A percentile compares a stretch with the other conserved stretches of the same genome.
Evolutionary conservation across 2,329 filamentous ascomycete genomes (phyloP).

Genomic region (Verticillium klebahnii): DNA sequence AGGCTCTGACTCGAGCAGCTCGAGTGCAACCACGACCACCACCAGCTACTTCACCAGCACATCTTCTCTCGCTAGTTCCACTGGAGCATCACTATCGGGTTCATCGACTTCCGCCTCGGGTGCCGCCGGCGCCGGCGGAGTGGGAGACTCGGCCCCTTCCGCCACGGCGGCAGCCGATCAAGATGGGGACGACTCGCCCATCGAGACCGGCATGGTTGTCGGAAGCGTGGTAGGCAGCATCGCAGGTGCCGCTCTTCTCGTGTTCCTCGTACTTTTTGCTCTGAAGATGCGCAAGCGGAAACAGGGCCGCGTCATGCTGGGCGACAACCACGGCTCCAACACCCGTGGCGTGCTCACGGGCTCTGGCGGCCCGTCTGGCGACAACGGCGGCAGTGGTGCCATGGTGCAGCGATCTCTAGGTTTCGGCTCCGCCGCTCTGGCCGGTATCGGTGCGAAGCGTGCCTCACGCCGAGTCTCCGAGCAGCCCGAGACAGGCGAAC

Average conservation of each 20-base stretch:
- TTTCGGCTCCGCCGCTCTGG: slow-evolving; percentile 18
- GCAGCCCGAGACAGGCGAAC: slow-evolving; percentile 36
- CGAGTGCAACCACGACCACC: neutral
- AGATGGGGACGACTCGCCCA: slow-evolving; percentile 1
- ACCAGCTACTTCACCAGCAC: neutral
- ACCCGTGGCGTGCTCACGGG: slow-evolving; percentile 24
- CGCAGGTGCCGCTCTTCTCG: slow-evolving; percentile 53
- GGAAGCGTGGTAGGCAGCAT: slow-evolving; percentile 54
- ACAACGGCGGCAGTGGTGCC: slow-evolving; percentile 11
- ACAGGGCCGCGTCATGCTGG: slow-evolving; percentile 36
- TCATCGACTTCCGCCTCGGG: neutral
- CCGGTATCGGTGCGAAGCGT: slow-evolving; percentile 14
- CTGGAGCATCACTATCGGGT: neutral
- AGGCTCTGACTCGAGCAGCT: neutral
- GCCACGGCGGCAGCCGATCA: slow-evolving; percentile 14
- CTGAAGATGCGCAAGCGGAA: slow-evolving; percentile 52
- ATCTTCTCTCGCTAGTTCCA: neutral
- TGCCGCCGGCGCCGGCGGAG: slow-evolving; percentile 2
- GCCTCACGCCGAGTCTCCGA: slow-evolving; percentile 27
- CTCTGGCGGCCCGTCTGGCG: slow-evolving; percentile 14
- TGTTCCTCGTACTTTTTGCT: slow-evolving; percentile 48
- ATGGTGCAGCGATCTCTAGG: slow-evolving; percentile 44
- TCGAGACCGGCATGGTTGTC: slow-evolving; percentile 31
- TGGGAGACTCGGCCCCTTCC: slow-evolving; percentile 10
- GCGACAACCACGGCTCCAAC: slow-evolving; percentile 29